Evolutionary conservation across 768 basidiomycete genomes (phyloP).

Genomic region (Pisolithus albus): DNA sequence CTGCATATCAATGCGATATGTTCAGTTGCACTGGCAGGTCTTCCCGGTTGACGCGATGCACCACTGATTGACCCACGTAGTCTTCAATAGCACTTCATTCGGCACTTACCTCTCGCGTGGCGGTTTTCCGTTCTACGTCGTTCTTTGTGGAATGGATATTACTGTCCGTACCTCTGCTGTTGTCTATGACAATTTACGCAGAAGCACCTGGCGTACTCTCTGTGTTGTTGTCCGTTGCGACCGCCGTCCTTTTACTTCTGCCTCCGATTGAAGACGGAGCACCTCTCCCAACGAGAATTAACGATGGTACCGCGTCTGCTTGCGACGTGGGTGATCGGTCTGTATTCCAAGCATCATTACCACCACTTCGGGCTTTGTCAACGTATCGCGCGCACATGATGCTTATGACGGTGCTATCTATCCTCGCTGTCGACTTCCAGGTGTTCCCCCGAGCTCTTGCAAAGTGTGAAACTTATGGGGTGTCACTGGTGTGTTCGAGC

Average conservation of each 20-base stretch:
- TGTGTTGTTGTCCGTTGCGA: conserved; percentile 40
- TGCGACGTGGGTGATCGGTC: not conserved
- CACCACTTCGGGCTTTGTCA: conserved; percentile 70
- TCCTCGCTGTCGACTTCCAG: conserved; percentile 93
- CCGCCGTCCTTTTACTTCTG: conserved; percentile 37
- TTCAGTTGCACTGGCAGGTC: conserved; percentile 54
- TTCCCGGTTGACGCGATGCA: not conserved
- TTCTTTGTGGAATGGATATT: conserved; percentile 52
- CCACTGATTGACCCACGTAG: conserved; percentile 34
- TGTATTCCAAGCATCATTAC: conserved; percentile 5
- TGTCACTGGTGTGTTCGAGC: conserved; percentile 66
- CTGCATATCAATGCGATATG: conserved; percentile 63
- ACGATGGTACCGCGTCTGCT: not conserved
- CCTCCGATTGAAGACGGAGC: conserved; percentile 38
- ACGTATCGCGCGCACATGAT: conserved; percentile 94
- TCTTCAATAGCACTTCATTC: conserved; percentile 68
- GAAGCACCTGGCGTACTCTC: conserved; percentile 48
- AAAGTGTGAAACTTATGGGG: conserved; percentile 92
- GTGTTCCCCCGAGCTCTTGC: conserved; percentile 84
- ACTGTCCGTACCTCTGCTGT: conserved; percentile 69
- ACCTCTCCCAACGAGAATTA: conserved; percentile 44
- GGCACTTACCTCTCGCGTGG: conserved; percentile 44
- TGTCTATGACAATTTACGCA: conserved; percentile 76
- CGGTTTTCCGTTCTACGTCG: conserved; percentile 29
- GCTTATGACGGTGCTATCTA: conserved; percentile 82